phyloP scores from a whole-genome alignment of 495 filamentous ascomycete genomes.

The Chaetomidium leptoderma region DNA sequence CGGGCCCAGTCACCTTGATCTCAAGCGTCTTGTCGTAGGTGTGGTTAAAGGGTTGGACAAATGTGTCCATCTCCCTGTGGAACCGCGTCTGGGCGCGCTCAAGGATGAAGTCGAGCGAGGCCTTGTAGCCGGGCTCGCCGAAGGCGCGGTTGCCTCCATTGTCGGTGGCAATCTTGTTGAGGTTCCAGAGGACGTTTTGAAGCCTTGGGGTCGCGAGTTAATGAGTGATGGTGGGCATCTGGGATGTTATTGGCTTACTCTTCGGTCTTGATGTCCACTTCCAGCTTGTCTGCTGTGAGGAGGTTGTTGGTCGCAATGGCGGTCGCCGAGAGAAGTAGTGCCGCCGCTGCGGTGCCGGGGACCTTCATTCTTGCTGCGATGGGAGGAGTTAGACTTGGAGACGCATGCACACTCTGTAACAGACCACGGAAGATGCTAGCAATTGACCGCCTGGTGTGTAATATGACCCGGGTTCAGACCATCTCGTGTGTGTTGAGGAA shows the following conservation, averaged over 20 bases:
- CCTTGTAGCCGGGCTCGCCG: slow-evolving; percentile 57
- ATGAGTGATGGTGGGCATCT: slow-evolving; percentile 12
- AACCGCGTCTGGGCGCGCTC: slow-evolving; percentile 36
- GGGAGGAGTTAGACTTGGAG: slow-evolving; percentile 21
- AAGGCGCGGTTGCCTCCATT: slow-evolving; percentile 52
- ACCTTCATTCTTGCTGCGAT: slow-evolving; percentile 21
- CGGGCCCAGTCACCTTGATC: slow-evolving; percentile 29
- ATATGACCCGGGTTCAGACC: too few relatives aligned
- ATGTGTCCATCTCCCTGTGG: slow-evolving; percentile 36
- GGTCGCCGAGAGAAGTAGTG: slow-evolving; percentile 20
- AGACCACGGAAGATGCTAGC: too few relatives aligned
- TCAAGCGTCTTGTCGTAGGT: slow-evolving; percentile 29
- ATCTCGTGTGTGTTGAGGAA: too few relatives aligned
- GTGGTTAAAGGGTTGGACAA: slow-evolving; percentile 52
- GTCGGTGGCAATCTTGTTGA: slow-evolving; percentile 40
- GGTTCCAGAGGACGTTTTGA: slow-evolving; percentile 34
- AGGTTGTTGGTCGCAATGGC: slow-evolving; percentile 18
- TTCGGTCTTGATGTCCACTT: slow-evolving; percentile 27
- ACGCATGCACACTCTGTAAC: not conserved
- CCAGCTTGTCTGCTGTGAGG: slow-evolving; percentile 28
- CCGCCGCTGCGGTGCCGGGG: not conserved
- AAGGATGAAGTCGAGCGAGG: slow-evolving; percentile 60
- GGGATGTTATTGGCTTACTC: slow-evolving; percentile 22
- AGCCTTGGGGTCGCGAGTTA: slow-evolving; percentile 25
- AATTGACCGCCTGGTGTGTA: too few relatives aligned